A percentile compares a stretch with the other conserved stretches of the same genome.
These are phyloP conservation scores for Fonsecaea pugnacius DNA, from an alignment of 2,329 filamentous ascomycete genomes.

Conservation along the genomic window DNA sequence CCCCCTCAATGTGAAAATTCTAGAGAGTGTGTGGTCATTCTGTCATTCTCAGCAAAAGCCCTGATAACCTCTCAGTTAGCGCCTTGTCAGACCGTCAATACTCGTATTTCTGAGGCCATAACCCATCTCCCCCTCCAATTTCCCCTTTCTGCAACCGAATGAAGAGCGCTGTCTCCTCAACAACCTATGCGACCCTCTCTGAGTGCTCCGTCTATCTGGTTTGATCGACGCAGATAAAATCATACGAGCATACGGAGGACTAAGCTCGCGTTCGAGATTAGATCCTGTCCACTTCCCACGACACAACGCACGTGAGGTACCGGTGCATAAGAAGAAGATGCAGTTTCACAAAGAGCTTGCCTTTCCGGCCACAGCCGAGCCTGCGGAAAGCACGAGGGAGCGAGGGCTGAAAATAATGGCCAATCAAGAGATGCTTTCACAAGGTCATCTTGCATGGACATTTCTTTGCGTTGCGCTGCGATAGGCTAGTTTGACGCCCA, in stretches of 20 bases:
- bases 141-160: constrained; percentile 8
- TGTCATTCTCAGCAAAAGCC: not conserved
- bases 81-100: constrained; percentile 8
- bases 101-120: not conserved
- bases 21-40: not conserved
- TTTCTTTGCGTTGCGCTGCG: not conserved
- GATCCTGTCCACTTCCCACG: not conserved
- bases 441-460: constrained; percentile 14
- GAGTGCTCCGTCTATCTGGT: not conserved
- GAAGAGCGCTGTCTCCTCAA: not conserved
- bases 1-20: not conserved
- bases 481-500: constrained; percentile 11
- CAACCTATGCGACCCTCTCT: not conserved
- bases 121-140: constrained; percentile 13
- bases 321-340: constrained; percentile 7
- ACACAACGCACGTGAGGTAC: not conserved
- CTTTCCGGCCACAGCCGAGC: constrained; percentile 18
- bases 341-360: constrained; percentile 8
- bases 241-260: not conserved
- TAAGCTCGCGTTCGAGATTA: not conserved
- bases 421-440: constrained; percentile 1
- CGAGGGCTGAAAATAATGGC: constrained; percentile 15
- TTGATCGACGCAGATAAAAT: not conserved
- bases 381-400: constrained; percentile 5
- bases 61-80: not conserved